Percentiles rank a stretch among this genome's conserved stretches.
phyloP scores from a whole-genome alignment of 805 yeast species.

The Brettanomyces naardenensis region DNA sequence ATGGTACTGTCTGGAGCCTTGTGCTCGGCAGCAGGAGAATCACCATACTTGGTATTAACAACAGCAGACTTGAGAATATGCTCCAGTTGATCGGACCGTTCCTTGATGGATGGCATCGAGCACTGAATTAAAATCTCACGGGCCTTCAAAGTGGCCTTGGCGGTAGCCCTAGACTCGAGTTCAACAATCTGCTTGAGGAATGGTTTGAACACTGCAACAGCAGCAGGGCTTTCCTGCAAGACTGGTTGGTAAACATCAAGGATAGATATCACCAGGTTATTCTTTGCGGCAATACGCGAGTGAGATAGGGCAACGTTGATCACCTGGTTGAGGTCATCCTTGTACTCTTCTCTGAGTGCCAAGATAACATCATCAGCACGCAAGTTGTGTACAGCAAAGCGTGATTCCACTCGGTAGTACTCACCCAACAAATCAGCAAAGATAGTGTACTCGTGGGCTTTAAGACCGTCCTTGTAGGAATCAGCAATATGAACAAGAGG shows the following conservation, averaged over 20 bases:
- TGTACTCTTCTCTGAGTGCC: slow-evolving; percentile 80
- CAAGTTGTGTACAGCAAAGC: slow-evolving; percentile 62
- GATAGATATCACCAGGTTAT: slow-evolving; percentile 80
- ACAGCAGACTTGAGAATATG: slow-evolving; percentile 91
- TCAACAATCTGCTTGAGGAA: slow-evolving; percentile 76
- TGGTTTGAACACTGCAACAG: slow-evolving; percentile 58
- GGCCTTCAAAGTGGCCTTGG: slow-evolving; percentile 91
- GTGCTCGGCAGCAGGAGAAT: slow-evolving; percentile 59
- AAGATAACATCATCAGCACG: slow-evolving; percentile 88
- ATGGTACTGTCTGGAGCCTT: slow-evolving; percentile 74
- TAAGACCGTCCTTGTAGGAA: slow-evolving; percentile 66
- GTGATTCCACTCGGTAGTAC: slow-evolving; percentile 69
- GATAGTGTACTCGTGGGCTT: slow-evolving; percentile 74
- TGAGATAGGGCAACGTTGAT: slow-evolving; percentile 76
- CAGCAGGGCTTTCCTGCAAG: slow-evolving; percentile 62
- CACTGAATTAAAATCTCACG: slow-evolving; percentile 95
- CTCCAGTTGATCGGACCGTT: slow-evolving; percentile 94
- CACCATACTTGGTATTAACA: slow-evolving; percentile 84
- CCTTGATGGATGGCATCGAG: slow-evolving; percentile 91
- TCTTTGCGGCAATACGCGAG: slow-evolving; percentile 88
- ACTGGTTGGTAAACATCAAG: slow-evolving; percentile 74
- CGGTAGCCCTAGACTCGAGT: slow-evolving; percentile 82
- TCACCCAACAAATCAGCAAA: slow-evolving; percentile 63
- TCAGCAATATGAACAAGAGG: slow-evolving; percentile 70
- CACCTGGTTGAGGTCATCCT: slow-evolving; percentile 66